Percentiles rank a stretch among this genome's conserved stretches.
Evolutionary conservation across 2,329 filamentous ascomycete genomes (phyloP).

Genomic region (Xylaria sp.): DNA sequence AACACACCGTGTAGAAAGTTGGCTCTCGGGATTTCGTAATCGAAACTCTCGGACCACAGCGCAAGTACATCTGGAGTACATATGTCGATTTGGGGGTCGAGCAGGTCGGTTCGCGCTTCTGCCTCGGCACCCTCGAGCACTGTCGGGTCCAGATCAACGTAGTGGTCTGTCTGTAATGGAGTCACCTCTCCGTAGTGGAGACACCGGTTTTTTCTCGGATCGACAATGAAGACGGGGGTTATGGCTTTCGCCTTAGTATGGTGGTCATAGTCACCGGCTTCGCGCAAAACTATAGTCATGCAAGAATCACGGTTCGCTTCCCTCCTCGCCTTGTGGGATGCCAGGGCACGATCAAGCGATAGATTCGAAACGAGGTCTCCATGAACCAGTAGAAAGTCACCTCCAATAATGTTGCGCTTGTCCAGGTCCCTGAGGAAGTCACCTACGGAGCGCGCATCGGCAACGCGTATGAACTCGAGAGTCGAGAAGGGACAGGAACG

Average conservation of each 20-base stretch:
- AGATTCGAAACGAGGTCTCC: constrained; percentile 93
- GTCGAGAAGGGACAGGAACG: constrained; percentile 74
- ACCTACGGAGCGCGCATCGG: constrained; percentile 84
- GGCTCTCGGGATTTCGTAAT: constrained; percentile 88
- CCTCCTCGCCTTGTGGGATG: constrained; percentile 81
- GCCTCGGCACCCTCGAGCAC: constrained; percentile 79
- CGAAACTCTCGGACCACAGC: constrained; percentile 96
- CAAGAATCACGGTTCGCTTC: constrained; percentile 91
- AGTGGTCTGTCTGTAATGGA: constrained; percentile 71
- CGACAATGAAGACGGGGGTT: constrained; percentile 86
- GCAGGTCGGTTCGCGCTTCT: constrained; percentile 85
- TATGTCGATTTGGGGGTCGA: constrained; percentile 96
- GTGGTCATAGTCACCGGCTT: constrained; percentile 75
- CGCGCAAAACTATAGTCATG: constrained; percentile 93
- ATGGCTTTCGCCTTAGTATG: constrained; percentile 79
- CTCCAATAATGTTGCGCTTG: constrained; percentile 81
- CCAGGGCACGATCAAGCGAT: constrained; percentile 80
- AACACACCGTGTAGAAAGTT: constrained; percentile 92
- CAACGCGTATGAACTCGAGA: constrained; percentile 85
- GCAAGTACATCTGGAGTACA: constrained; percentile 96
- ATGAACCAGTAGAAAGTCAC: constrained; percentile 92
- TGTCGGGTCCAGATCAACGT: constrained; percentile 79
- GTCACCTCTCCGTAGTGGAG: constrained; percentile 94
- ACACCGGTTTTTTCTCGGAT: constrained; percentile 81
- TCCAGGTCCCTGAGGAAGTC: constrained; percentile 96